These are phyloP conservation scores for Liriodendron chinense DNA, from an alignment of 164 flowering plant species.

Conservation along the genomic window DNA sequence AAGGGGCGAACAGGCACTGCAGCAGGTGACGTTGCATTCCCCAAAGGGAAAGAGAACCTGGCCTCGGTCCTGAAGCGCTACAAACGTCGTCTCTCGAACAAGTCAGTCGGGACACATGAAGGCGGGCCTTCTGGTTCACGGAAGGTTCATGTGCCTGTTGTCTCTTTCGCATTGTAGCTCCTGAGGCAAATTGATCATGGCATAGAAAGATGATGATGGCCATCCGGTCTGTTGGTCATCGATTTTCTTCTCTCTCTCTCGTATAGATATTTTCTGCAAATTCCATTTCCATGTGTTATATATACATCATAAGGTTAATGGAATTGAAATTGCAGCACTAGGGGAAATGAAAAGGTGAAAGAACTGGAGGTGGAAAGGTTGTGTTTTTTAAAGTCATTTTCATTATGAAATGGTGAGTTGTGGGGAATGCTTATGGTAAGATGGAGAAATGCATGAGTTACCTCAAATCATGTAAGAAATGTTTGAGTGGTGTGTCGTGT, in stretches of 20 bases:
- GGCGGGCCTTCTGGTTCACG: conserved; percentile 17
- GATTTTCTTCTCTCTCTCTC: not conserved
- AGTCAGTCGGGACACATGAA: conserved; percentile 19
- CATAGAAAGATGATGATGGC: not conserved
- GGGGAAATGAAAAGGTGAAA: not conserved
- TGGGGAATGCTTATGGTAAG: no score
- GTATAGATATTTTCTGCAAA: not conserved
- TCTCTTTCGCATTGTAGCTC: conserved; percentile 24
- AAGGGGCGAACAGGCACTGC: conserved; percentile 94
- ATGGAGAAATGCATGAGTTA: no score
- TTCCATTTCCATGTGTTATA: not conserved
- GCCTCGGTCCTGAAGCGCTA: conserved; percentile 96
- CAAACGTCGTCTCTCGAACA: conserved; percentile 53
- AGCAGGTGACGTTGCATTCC: conserved; percentile 98
- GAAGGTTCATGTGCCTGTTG: conserved; percentile 23
- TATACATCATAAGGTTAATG: not conserved
- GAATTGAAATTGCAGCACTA: not conserved
- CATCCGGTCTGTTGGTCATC: not conserved
- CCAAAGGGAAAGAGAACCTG: conserved; percentile 93
- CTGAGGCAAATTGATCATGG: not conserved
- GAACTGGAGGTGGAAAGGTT: no score
- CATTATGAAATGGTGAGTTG: no score
- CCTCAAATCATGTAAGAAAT: no score
- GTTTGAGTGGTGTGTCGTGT: no score
- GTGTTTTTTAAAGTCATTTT: no score